phyloP scores from a whole-genome alignment of 352 stramenopile species.

The Pythium vanterpoolii region DNA sequence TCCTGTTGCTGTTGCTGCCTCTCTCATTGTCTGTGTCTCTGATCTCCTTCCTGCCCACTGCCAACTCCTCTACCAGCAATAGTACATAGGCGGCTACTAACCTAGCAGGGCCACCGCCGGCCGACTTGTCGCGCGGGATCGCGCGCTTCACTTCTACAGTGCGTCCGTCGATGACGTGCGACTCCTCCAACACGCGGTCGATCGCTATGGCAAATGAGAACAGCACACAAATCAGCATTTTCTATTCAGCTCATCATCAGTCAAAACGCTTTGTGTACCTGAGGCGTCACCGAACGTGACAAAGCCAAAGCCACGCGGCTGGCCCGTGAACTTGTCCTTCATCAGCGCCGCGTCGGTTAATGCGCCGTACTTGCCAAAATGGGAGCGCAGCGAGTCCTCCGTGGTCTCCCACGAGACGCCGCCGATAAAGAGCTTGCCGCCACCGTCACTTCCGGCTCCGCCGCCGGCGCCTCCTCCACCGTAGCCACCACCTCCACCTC shows the following conservation, averaged over 20 bases:
- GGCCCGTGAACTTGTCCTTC: slow-evolving; percentile 92
- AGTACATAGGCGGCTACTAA: slow-evolving; percentile 45
- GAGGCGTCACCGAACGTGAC: slow-evolving; percentile 89
- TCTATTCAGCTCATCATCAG: slow-evolving; percentile 5
- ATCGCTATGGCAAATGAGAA: slow-evolving; percentile 51
- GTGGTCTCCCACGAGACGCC: slow-evolving; percentile 92
- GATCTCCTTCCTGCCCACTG: slow-evolving; percentile 25
- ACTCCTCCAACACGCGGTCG: slow-evolving; percentile 79
- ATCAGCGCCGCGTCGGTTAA: slow-evolving; percentile 89
- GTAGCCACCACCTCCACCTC: slow-evolving; percentile 7
- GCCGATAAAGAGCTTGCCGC: slow-evolving; percentile 89
- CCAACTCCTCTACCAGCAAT: slow-evolving; percentile 20
- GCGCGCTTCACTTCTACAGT: slow-evolving; percentile 92
- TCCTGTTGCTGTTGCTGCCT: not conserved
- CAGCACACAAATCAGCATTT: slow-evolving; percentile 31
- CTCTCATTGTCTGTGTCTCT: slow-evolving; percentile 11
- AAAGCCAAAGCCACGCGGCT: slow-evolving; percentile 91
- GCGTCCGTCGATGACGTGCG: slow-evolving; percentile 88
- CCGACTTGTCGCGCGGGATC: slow-evolving; percentile 83
- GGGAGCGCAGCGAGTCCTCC: slow-evolving; percentile 84
- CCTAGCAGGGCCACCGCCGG: slow-evolving; percentile 43
- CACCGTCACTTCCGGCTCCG: not conserved
- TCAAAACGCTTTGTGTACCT: slow-evolving; percentile 48
- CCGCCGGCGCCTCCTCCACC: not conserved
- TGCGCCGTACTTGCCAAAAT: slow-evolving; percentile 88